These are phyloP conservation scores for Metschnikowia kofuensis DNA, from an alignment of 805 yeast genomes.

Conservation along the genomic window DNA sequence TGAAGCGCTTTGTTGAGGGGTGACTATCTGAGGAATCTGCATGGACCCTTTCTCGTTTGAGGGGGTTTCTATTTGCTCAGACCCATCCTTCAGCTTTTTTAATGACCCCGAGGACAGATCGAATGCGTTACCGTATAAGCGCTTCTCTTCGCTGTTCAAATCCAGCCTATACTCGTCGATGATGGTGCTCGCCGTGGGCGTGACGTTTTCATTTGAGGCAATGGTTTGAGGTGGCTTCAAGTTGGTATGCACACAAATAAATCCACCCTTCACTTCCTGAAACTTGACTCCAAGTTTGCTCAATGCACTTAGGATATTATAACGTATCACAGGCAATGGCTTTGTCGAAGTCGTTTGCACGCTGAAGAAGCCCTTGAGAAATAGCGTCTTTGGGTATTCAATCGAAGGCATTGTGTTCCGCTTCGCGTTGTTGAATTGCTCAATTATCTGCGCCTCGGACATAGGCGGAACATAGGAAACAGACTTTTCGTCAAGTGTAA, in stretches of 20 bases:
- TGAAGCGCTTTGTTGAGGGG: slow-evolving; percentile 15
- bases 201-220: slow-evolving; percentile 10
- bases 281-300: slow-evolving; percentile 74
- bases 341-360: slow-evolving; percentile 94
- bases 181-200: slow-evolving; percentile 18
- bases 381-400: slow-evolving; percentile 86
- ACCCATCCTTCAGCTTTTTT: slow-evolving; percentile 18
- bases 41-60: slow-evolving; percentile 12
- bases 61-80: slow-evolving; percentile 26
- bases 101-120: slow-evolving; percentile 31
- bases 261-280: slow-evolving; percentile 92
- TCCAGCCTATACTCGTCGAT: slow-evolving; percentile 19
- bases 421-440: slow-evolving; percentile 51
- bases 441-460: slow-evolving; percentile 40
- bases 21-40: slow-evolving; percentile 14
- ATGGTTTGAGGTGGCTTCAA: slow-evolving; percentile 42
- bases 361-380: slow-evolving; percentile 88
- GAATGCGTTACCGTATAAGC: slow-evolving; percentile 41
- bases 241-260: slow-evolving; percentile 64
- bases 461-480: slow-evolving; percentile 33
- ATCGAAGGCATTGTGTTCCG: slow-evolving; percentile 89
- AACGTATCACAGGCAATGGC: slow-evolving; percentile 83
- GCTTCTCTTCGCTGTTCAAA: slow-evolving; percentile 28
- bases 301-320: slow-evolving; percentile 75
- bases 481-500: slow-evolving; percentile 40